Evolutionary conservation across 139 green algal genomes (phyloP).

Genomic region (Volvox africanus): DNA sequence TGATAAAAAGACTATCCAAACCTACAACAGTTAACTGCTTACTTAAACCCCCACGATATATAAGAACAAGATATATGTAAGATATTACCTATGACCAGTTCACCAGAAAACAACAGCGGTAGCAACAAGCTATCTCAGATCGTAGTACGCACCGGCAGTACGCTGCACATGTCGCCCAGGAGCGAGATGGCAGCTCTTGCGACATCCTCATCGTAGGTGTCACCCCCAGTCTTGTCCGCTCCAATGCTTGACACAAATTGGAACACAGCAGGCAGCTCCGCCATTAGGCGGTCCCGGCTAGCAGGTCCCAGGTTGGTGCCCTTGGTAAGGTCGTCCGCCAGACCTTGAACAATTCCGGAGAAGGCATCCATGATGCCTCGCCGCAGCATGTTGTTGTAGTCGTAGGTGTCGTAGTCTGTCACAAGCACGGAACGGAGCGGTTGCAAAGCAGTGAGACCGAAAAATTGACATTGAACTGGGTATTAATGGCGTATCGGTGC

Average conservation of each 20-base stretch:
- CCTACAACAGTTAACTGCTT: too few species aligned
- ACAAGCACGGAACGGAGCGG: not conserved
- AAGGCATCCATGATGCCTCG: slow-evolving; percentile 95
- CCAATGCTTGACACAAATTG: slow-evolving; percentile 67
- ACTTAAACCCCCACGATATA: too few species aligned
- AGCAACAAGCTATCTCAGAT: too few species aligned
- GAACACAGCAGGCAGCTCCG: slow-evolving; percentile 57
- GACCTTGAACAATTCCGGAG: slow-evolving; percentile 83
- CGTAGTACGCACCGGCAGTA: slow-evolving; percentile 55
- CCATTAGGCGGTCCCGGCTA: slow-evolving; percentile 31
- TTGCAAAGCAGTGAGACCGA: too few species aligned
- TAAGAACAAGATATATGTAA: too few species aligned
- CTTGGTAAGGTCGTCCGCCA: slow-evolving; percentile 53
- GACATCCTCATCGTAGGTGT: slow-evolving; percentile 56
- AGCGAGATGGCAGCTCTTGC: slow-evolving; percentile 67
- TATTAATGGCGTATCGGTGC: too few species aligned
- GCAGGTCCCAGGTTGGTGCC: slow-evolving; percentile 37
- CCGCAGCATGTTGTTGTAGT: slow-evolving; percentile 96
- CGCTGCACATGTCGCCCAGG: slow-evolving; percentile 69
- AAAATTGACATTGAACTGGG: too few species aligned
- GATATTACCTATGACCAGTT: too few species aligned
- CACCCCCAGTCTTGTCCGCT: slow-evolving; percentile 32
- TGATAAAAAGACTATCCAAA: too few species aligned
- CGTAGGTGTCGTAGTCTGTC: slow-evolving; percentile 84
- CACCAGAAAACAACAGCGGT: too few species aligned